phyloP scores from a whole-genome alignment of 2,329 filamentous ascomycete genomes.

The Neofusicoccum cordaticola region DNA sequence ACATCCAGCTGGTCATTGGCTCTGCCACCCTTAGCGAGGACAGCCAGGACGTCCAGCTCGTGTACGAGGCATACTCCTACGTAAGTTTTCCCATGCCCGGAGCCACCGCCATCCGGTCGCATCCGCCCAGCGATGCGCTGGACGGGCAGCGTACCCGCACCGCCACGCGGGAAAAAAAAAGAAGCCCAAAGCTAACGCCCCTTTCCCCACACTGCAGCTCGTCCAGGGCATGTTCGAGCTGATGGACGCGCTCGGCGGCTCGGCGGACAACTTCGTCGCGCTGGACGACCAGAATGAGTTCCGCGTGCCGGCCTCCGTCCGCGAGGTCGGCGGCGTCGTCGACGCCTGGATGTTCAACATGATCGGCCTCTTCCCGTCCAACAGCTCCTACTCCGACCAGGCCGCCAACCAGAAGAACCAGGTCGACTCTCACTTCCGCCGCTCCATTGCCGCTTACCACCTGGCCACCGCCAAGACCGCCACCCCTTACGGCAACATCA shows the following conservation, averaged over 20 bases:
- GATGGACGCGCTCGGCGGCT: slow-evolving; percentile 2
- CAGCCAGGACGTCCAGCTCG: slow-evolving; percentile 14
- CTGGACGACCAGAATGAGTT: slow-evolving; percentile 17
- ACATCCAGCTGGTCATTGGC: slow-evolving; percentile 16
- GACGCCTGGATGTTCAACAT: slow-evolving; percentile 19
- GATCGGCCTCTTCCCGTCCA: slow-evolving; percentile 16
- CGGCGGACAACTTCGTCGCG: slow-evolving; percentile 3
- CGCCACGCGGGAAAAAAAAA: no score
- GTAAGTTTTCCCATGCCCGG: not conserved
- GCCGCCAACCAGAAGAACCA: slow-evolving; percentile 19
- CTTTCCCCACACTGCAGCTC: not conserved
- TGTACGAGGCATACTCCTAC: slow-evolving; percentile 18
- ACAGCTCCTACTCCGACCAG: slow-evolving; percentile 15
- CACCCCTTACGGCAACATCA: slow-evolving; percentile 14
- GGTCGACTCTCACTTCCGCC: slow-evolving; percentile 19
- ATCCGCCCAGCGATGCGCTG: not conserved
- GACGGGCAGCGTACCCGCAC: no score
- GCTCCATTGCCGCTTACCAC: slow-evolving; percentile 14
- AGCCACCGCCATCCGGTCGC: not conserved
- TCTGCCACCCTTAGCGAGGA: slow-evolving; percentile 1
- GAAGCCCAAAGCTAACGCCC: not conserved
- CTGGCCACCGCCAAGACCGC: slow-evolving; percentile 16
- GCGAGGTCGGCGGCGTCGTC: slow-evolving; percentile 16
- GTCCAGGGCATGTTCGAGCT: slow-evolving; percentile 17
- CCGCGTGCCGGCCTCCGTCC: slow-evolving; percentile 16